phyloP scores from a whole-genome alignment of 805 yeast genomes.

The Hanseniaspora lindneri region DNA sequence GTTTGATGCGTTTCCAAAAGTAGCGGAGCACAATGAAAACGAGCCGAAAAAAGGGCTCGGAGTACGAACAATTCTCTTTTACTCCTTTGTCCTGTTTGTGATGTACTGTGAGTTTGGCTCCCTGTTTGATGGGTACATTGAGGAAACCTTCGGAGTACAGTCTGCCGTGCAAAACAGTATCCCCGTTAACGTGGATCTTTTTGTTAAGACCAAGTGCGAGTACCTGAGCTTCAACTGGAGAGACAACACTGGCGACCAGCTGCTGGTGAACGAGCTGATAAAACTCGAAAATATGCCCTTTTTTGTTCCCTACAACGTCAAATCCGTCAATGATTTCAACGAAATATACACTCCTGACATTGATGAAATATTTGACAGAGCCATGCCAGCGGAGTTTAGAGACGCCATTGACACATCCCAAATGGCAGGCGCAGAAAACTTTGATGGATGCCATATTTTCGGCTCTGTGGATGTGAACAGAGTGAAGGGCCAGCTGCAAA shows the following conservation, averaged over 20 bases:
- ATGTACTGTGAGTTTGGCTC: slow-evolving; percentile 80
- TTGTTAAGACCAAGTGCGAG: slow-evolving; percentile 76
- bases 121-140: slow-evolving; percentile 68
- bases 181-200: slow-evolving; percentile 63
- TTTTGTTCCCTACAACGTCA: slow-evolving; percentile 40
- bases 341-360: slow-evolving; percentile 45
- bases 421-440: slow-evolving; percentile 42
- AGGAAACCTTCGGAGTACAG: slow-evolving; percentile 69
- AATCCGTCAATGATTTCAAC: slow-evolving; percentile 36
- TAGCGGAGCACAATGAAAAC: slow-evolving; percentile 56
- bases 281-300: slow-evolving; percentile 55
- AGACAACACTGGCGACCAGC: slow-evolving; percentile 67
- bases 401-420: slow-evolving; percentile 31
- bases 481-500: slow-evolving; percentile 74
- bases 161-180: slow-evolving; percentile 44
- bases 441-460: slow-evolving; percentile 68
- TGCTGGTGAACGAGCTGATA: slow-evolving; percentile 65
- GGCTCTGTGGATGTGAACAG: slow-evolving; percentile 77
- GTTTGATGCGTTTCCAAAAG: slow-evolving; percentile 35
- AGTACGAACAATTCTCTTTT: slow-evolving; percentile 51
- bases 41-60: slow-evolving; percentile 65
- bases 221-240: slow-evolving; percentile 59
- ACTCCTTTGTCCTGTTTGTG: slow-evolving; percentile 50
- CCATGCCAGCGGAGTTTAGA: slow-evolving; percentile 54
- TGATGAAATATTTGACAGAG: slow-evolving; percentile 54